Evolutionary conservation across 2,329 filamentous ascomycete species (phyloP), one percentile per base, ranked within the genome.

Genomic region (Venturiaceae sp.): DNA sequence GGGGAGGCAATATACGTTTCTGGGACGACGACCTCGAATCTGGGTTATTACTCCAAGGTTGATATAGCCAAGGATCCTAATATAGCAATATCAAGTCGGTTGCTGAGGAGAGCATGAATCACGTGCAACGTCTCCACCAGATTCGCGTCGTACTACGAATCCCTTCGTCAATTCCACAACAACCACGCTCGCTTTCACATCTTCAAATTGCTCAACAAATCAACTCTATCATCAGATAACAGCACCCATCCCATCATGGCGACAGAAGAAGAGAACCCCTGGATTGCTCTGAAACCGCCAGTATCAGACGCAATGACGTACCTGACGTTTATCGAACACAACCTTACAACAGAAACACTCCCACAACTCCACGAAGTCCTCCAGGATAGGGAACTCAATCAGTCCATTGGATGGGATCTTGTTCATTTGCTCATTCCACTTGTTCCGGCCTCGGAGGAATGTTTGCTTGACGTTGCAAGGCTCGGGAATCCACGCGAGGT

Each of bases 321-420:
- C 70, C 80, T 92, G 58, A 90, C 87, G 58, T 84, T 92, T 62
- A 75, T 92, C 66, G 86, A 90, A 69, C 83, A 87, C 71, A 86
- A 88, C 64, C 76, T 91, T 50, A 83, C 80, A 5, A 78, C 83
- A 19, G 83, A 85, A 60, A 78, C 86, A 61, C 75, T 92, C 46
- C 85, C 87, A 1, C 74, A 81, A 3, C 77, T 92, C 50, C 81
- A 90, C 64, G 78, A 85, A 23, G 82, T 88, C 36, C 77, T 90
- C 19, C 82, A 87, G 69, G 83, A 89, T 76, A 76, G 78, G 9
- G 77, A 81, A 60, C 75, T 92, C 59, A 89, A 87, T 2, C 82
- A 81, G 61, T 86, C 90, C 59, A 91, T 92, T 65, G 89, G 89
- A 54, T 94, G 89, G 89, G 89, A 94, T 69, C 75, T 92, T 55